These are phyloP conservation scores for Phytophthora uliginosa DNA, from an alignment of 352 stramenopile genomes.

Conservation along the genomic window DNA sequence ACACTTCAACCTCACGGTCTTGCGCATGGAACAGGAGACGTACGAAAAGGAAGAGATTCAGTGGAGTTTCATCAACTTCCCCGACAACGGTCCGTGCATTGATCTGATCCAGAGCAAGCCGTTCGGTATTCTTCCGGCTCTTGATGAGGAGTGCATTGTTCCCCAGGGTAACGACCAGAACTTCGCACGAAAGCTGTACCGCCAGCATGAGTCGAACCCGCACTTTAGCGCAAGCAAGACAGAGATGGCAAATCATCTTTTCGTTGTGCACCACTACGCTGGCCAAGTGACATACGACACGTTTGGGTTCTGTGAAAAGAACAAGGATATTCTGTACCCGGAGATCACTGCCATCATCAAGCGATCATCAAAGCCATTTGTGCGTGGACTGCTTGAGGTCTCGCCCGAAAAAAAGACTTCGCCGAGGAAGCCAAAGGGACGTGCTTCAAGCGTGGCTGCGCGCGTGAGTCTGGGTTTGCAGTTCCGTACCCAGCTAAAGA, in stretches of 20 bases:
- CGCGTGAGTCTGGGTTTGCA: constrained; percentile 85
- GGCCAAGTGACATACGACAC: constrained; percentile 94
- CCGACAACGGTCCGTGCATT: constrained; percentile 91
- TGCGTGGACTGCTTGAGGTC: constrained; percentile 66
- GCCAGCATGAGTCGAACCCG: constrained; percentile 70
- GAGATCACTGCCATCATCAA: constrained; percentile 86
- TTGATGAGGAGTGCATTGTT: constrained; percentile 94
- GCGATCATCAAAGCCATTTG: constrained; percentile 75
- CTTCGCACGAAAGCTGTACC: constrained; percentile 87
- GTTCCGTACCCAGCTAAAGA: constrained; percentile 94
- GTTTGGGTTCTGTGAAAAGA: constrained; percentile 98
- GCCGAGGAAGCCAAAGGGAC: constrained; percentile 41
- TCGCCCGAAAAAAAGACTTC: constrained; percentile 31
- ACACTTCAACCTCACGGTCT: constrained; percentile 92
- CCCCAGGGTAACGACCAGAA: constrained; percentile 90
- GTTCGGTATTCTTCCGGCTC: constrained; percentile 83
- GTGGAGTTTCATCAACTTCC: constrained; percentile 93
- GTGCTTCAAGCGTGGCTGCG: constrained; percentile 45
- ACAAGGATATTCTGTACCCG: constrained; percentile 93
- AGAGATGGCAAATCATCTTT: constrained; percentile 82
- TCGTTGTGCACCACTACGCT: constrained; percentile 94
- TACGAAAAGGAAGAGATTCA: constrained; percentile 92
- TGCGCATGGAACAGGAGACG: constrained; percentile 89
- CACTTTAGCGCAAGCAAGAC: constrained; percentile 86
- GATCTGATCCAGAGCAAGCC: constrained; percentile 91